phyloP scores from a whole-genome alignment of 192 early-diverging fungal species.

The Coemansia sp. region DNA sequence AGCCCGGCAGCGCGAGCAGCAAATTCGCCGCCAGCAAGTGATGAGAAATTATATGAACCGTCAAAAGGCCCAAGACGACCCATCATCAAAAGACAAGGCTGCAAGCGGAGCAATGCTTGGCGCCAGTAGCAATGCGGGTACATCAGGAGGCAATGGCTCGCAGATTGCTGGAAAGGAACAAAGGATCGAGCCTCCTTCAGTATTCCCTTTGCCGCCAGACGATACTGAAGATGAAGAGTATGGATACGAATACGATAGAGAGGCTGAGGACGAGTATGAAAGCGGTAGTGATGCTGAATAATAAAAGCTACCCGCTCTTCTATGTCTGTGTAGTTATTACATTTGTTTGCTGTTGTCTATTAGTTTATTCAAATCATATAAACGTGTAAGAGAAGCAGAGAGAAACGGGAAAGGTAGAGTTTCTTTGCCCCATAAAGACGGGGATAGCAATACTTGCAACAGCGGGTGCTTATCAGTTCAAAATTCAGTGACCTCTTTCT shows the following conservation, averaged over 20 bases:
- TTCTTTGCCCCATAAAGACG: background rate
- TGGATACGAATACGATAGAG: constrained; percentile 12
- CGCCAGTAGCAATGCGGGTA: background rate
- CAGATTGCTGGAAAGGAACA: background rate
- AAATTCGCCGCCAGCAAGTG: constrained; percentile 39
- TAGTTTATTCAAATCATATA: too few relatives aligned
- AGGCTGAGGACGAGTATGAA: background rate
- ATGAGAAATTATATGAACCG: constrained; percentile 13
- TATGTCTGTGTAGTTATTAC: too few relatives aligned
- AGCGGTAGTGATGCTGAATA: background rate
- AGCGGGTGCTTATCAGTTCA: background rate
- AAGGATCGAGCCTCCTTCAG: constrained; percentile 28
- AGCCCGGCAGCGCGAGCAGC: constrained; percentile 47
- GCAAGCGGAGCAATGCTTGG: background rate
- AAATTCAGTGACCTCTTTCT: background rate
- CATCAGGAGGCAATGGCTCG: background rate
- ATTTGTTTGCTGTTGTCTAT: too few relatives aligned
- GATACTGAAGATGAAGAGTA: constrained; percentile 2
- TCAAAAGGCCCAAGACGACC: constrained; percentile 10
- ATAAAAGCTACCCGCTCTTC: background rate
- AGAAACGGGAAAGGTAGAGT: background rate
- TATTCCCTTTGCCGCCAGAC: constrained; percentile 39
- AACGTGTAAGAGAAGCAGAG: background rate
- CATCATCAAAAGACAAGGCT: background rate
- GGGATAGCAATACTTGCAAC: background rate